phyloP scores from a whole-genome alignment of 768 basidiomycete species.

The Boletus reticuloceps region DNA sequence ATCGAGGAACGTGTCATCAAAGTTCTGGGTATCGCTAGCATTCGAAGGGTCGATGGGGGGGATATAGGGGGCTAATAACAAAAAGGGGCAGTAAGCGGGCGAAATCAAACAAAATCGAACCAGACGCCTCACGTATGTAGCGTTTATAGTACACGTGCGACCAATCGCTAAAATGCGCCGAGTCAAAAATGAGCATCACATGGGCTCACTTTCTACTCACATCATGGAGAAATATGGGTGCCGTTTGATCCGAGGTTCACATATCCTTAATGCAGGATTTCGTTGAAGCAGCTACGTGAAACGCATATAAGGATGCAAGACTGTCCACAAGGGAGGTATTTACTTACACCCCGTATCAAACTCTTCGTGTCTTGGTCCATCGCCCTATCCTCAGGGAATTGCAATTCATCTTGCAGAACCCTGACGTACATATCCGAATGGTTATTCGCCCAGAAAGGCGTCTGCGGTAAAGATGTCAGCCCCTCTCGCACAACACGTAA shows the following conservation, averaged over 20 bases:
- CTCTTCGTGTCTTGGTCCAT: slow-evolving; percentile 95
- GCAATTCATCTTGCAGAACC: slow-evolving; percentile 85
- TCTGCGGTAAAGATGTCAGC: slow-evolving; percentile 43
- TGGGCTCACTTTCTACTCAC: slow-evolving; percentile 40
- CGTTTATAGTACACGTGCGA: slow-evolving; percentile 92
- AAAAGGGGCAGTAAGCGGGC: slow-evolving; percentile 12
- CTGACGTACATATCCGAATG: slow-evolving; percentile 94
- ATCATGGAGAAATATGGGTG: slow-evolving; percentile 97
- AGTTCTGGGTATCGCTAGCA: slow-evolving; percentile 96
- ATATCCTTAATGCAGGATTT: slow-evolving; percentile 86
- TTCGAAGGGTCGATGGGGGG: slow-evolving; percentile 88
- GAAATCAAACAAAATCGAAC: slow-evolving; percentile 3
- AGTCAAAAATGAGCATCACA: slow-evolving; percentile 6
- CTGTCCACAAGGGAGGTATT: neutral
- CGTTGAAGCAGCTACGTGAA: slow-evolving; percentile 78
- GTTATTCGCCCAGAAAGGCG: slow-evolving; percentile 90
- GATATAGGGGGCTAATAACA: slow-evolving; percentile 76
- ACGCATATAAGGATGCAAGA: slow-evolving; percentile 7
- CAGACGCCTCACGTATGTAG: slow-evolving; percentile 71
- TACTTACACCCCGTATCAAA: slow-evolving; percentile 86
- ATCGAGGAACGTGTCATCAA: slow-evolving; percentile 94
- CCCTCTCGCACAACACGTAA: slow-evolving; percentile 15
- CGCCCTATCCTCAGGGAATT: slow-evolving; percentile 87
- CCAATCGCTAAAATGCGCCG: slow-evolving; percentile 67
- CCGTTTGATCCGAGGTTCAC: slow-evolving; percentile 89